Evolutionary conservation across 2,329 filamentous ascomycete species (phyloP).

Genomic region (Colletotrichum sp.): DNA sequence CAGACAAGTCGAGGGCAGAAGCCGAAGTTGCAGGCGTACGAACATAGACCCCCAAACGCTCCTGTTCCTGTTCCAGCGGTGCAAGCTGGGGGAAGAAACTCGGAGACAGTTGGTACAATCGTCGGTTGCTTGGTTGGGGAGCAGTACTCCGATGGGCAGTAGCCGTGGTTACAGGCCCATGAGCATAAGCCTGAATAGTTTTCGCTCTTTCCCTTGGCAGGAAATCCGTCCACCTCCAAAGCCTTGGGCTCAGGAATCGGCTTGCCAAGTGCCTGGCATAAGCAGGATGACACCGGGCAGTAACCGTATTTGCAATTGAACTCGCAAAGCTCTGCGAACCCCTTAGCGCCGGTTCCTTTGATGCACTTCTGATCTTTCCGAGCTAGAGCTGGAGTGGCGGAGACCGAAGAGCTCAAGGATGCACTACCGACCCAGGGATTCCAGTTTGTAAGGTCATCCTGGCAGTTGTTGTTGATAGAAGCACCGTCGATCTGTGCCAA

Average conservation of each 20-base stretch:
- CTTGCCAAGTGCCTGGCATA: background rate
- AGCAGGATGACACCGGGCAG: background rate
- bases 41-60: accelerated
- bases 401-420: background rate
- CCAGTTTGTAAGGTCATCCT: background rate
- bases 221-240: constrained; percentile 6
- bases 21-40: background rate
- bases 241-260: background rate
- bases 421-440: constrained; percentile 2
- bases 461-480: background rate
- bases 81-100: constrained; percentile 11
- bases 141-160: constrained; percentile 40
- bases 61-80: background rate
- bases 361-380: constrained; percentile 24
- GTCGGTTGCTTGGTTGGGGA: background rate
- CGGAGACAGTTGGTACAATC: background rate
- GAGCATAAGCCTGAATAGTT: background rate
- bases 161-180: constrained; percentile 47
- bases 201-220: background rate
- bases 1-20: background rate
- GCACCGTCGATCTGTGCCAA: background rate
- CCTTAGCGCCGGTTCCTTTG: constrained; percentile 31
- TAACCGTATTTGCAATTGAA: constrained; percentile 34
- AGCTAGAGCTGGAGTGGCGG: background rate
- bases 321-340: constrained; percentile 38